A percentile compares a stretch with the other conserved stretches of the same genome.
Evolutionary conservation across 1,284 basidiomycete species (phyloP).

Genomic region (Pisolithus thermaeus): DNA sequence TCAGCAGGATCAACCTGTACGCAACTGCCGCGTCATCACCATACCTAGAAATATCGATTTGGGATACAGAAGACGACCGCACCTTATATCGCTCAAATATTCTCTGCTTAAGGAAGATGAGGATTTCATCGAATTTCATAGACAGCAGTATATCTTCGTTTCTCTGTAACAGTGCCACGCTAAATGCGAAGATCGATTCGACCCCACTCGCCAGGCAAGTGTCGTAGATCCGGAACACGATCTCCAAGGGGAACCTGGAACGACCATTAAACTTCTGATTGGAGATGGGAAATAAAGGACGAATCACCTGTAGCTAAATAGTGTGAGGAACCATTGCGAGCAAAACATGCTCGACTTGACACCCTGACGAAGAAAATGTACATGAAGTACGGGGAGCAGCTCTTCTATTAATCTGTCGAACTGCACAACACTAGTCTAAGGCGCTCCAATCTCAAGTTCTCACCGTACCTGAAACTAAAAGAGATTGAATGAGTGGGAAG

Average conservation of each 20-base stretch:
- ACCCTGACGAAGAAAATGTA: slow-evolving; percentile 90
- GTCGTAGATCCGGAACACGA: slow-evolving; percentile 95
- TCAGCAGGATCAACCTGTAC: slow-evolving; percentile 22
- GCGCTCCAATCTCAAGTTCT: not conserved
- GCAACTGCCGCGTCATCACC: not conserved
- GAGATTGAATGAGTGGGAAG: slow-evolving; percentile 6
- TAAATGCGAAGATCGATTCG: slow-evolving; percentile 95
- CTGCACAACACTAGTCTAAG: slow-evolving; percentile 33
- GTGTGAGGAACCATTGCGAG: slow-evolving; percentile 96
- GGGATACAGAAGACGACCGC: slow-evolving; percentile 9
- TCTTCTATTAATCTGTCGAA: slow-evolving; percentile 96
- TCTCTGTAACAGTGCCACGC: slow-evolving; percentile 79
- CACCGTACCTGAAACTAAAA: slow-evolving; percentile 43
- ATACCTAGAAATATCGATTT: not conserved
- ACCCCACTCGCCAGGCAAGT: slow-evolving; percentile 95
- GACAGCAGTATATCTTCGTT: slow-evolving; percentile 78
- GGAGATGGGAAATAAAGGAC: not conserved
- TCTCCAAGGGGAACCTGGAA: slow-evolving; percentile 84
- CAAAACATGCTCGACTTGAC: slow-evolving; percentile 96
- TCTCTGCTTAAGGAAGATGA: slow-evolving; percentile 73
- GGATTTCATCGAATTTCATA: slow-evolving; percentile 86
- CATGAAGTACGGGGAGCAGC: slow-evolving; percentile 81
- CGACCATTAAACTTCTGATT: slow-evolving; percentile 8
- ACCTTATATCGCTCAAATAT: slow-evolving; percentile 83
- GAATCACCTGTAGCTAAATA: slow-evolving; percentile 87